These are phyloP conservation scores for Ceratobasidium sp. DNA, from an alignment of 1,284 basidiomycete genomes.

Conservation along the genomic window DNA sequence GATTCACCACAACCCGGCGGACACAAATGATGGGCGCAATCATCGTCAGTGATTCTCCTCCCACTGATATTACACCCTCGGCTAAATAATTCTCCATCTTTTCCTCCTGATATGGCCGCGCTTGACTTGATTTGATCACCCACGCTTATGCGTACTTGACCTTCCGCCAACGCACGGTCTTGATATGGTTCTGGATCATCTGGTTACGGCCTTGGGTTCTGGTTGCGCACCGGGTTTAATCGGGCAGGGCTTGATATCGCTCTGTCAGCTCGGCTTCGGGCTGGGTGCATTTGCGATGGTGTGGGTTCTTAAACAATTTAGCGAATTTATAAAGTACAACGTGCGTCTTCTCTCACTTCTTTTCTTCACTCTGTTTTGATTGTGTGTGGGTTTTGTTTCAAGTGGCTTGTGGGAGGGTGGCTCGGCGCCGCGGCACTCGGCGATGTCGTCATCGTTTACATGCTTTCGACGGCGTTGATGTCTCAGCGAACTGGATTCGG, in stretches of 20 bases:
- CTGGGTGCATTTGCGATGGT: constrained; percentile 28
- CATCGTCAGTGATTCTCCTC: constrained; percentile 50
- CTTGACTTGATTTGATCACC: background rate
- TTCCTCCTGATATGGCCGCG: constrained; percentile 29
- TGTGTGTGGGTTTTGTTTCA: background rate
- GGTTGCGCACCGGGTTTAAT: too few species aligned
- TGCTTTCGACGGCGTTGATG: constrained; percentile 54
- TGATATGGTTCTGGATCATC: too few species aligned
- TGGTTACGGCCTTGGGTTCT: too few species aligned
- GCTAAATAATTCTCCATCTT: background rate
- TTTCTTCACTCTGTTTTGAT: background rate
- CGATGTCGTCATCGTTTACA: constrained; percentile 53
- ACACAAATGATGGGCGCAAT: constrained; percentile 52
- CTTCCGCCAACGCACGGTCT: too few species aligned
- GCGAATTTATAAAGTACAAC: constrained; percentile 40
- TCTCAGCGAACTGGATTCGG: constrained; percentile 54
- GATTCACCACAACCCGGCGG: constrained; percentile 50
- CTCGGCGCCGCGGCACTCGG: constrained; percentile 53
- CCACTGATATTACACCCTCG: constrained; percentile 10
- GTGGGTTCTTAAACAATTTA: constrained; percentile 51
- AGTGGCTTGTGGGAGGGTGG: constrained; percentile 55
- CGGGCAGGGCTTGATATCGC: constrained; percentile 16
- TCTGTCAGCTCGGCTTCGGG: constrained; percentile 25
- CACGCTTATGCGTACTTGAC: too few species aligned
- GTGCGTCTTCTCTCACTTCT: constrained; percentile 49